Base-by-base conservation (phyloP, 768 basidiomycete species). In the Agaricus sinodeliciosus region DNA sequence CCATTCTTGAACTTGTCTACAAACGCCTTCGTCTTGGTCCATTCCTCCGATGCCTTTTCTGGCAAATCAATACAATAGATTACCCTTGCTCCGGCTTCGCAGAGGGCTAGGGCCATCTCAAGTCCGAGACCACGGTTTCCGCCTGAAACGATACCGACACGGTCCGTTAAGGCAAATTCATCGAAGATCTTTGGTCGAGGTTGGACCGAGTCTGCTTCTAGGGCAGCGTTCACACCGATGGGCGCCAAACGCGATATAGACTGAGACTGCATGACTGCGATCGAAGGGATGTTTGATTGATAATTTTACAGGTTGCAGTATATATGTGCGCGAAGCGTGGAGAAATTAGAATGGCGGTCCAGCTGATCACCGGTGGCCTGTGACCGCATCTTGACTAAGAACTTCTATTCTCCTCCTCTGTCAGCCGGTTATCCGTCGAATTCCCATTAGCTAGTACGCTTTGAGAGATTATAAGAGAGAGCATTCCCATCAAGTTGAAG, bases 31-130 rank as follows among this genome's bases (percentile, higher is more conserved):
- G 81, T 80, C 56, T 71, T 71, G 40, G 62, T 56, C 74, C 81
- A 88, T 59, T 84, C 84, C 0, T 72, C 73, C 1, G 79, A 80
- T 0, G 87, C 80, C 35, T 65, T 63, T 36, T 62, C 55, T 1
- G 84, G 77, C 9, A 87, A 70, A 63, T 88, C 87, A 11, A 86
- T 67, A 62, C 84, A 86, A 65, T 88, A 87, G 15, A 87, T 73
- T 0, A 73, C 82, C 7, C 78, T 74, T 5, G 84, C 85, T 31
- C 88, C 88, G 12, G 80, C 83, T 68, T 90, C 89, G 40, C 78
- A 77, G 39, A 90, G 69, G 3, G 82, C 80, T 49, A 90, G 69
- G 34, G 86, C 86, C 83, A 87, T 85, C 69, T 92, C 90, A n/a
- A 92, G 79, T 2, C 90, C 90, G 13, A 91, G 76, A 0, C 89